Evolutionary conservation across 768 basidiomycete genomes (phyloP).

Genomic region (Pleurotus ostreatus): DNA sequence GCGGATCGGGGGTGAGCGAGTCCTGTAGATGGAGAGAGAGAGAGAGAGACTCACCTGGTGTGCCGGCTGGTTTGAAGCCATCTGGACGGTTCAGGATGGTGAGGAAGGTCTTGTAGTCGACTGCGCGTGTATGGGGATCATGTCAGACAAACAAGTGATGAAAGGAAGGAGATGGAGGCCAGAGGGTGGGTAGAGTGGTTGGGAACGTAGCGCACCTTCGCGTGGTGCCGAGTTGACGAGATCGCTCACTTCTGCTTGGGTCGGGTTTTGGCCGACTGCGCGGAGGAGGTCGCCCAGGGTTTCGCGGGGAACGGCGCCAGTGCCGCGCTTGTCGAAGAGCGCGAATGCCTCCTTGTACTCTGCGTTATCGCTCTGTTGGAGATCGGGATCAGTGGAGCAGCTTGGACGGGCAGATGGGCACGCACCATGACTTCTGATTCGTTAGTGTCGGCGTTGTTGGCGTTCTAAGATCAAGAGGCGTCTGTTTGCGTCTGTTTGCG

Average conservation of each 20-base stretch:
- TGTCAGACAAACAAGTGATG: too few relatives aligned
- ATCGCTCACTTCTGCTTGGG: conserved; percentile 92
- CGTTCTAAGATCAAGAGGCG: too few relatives aligned
- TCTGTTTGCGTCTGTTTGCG: not conserved
- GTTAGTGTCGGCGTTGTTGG: too few relatives aligned
- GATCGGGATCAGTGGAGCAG: too few relatives aligned
- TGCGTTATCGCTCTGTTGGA: conserved; percentile 43
- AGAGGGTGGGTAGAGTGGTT: not conserved
- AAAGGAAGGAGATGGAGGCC: not conserved
- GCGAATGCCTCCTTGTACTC: conserved; percentile 98
- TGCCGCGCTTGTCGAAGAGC: conserved; percentile 96
- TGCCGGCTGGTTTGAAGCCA: conserved; percentile 96
- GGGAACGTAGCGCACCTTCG: conserved; percentile 50
- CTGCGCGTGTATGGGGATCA: conserved; percentile 30
- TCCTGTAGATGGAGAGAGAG: conserved; percentile 3
- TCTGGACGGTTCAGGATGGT: conserved; percentile 91
- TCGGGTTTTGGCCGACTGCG: conserved; percentile 98
- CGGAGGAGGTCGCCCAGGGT: conserved; percentile 90
- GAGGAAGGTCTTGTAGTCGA: conserved; percentile 91
- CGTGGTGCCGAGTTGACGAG: conserved; percentile 69
- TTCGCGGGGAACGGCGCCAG: conserved; percentile 83
- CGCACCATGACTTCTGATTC: too few relatives aligned
- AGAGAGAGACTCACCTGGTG: conserved; percentile 62
- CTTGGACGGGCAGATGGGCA: not conserved
- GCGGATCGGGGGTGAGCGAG: not conserved